phyloP scores from a whole-genome alignment of 345 rosid species.

The Gossypium longicalyx region DNA sequence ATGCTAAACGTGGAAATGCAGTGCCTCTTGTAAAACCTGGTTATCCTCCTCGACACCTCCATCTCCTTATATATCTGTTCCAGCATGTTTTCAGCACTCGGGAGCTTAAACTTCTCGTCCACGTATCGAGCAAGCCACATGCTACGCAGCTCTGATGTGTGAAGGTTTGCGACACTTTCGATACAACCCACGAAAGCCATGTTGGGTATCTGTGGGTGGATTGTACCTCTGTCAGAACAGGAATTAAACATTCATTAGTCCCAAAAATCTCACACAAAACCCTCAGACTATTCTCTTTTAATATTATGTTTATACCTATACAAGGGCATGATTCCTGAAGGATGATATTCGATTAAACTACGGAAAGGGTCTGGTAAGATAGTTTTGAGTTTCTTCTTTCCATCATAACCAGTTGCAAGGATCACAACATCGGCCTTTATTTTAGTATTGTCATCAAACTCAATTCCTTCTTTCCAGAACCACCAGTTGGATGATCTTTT shows the following conservation, averaged over 20 bases:
- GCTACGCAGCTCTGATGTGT: conserved; percentile 72
- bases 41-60: conserved; percentile 51
- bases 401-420: conserved; percentile 80
- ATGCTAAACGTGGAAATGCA: conserved; percentile 91
- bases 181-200: conserved; percentile 72
- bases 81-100: conserved; percentile 59
- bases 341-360: conserved; percentile 43
- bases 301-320: not conserved
- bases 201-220: conserved; percentile 39
- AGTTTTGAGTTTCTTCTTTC: conserved; percentile 68
- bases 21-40: conserved; percentile 74
- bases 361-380: conserved; percentile 74
- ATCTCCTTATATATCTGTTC: conserved; percentile 50
- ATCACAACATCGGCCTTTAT: conserved; percentile 50
- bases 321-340: conserved; percentile 38
- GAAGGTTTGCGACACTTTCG: conserved; percentile 74
- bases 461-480: conserved; percentile 63
- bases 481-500: conserved; percentile 71
- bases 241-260: not conserved
- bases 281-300: not conserved
- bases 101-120: conserved; percentile 60
- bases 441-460: conserved; percentile 46
- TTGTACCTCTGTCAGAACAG: conserved; percentile 4
- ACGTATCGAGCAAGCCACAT: conserved; percentile 59
- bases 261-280: not conserved